Evolutionary conservation across 2,329 filamentous ascomycete species (phyloP).

Genomic region (Coccinonectria pachysandricola): DNA sequence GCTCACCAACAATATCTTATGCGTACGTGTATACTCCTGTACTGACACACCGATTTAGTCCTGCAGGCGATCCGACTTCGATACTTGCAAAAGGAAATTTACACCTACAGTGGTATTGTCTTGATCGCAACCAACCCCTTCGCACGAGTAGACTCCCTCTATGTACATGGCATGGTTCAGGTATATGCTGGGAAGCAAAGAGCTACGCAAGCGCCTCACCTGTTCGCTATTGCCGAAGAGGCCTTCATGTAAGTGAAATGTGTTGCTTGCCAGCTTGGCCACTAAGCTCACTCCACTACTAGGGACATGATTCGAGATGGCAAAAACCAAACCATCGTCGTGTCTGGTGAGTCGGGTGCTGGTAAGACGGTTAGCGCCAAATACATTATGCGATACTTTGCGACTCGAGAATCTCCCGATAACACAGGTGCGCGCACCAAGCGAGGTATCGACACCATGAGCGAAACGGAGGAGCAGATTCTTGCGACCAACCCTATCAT

Average conservation of each 20-base stretch:
- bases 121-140: conserved; percentile 98
- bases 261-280: too few relatives aligned
- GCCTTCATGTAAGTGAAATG: conserved; percentile 85
- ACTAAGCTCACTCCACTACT: too few relatives aligned
- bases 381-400: conserved; percentile 99
- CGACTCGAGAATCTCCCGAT: conserved; percentile 88
- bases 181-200: conserved; percentile 96
- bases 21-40: conserved; percentile 1
- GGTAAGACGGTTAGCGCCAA: conserved; percentile 99
- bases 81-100: conserved; percentile 97
- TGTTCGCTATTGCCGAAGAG: conserved; percentile 98
- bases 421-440: conserved; percentile 70
- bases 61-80: conserved; percentile 94
- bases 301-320: conserved; percentile 94
- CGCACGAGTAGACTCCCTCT: conserved; percentile 91
- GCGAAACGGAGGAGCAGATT: conserved; percentile 97
- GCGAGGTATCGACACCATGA: conserved; percentile 72
- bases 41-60: conserved; percentile 44
- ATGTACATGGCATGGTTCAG: conserved; percentile 99
- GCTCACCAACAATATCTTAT: conserved; percentile 3
- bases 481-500: conserved; percentile 97
- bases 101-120: conserved; percentile 98
- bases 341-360: conserved; percentile 97
- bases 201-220: conserved; percentile 90
- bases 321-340: conserved; percentile 96